phyloP scores from a whole-genome alignment of 169 alveolate genomes.

The Eimeria necatrix region DNA sequence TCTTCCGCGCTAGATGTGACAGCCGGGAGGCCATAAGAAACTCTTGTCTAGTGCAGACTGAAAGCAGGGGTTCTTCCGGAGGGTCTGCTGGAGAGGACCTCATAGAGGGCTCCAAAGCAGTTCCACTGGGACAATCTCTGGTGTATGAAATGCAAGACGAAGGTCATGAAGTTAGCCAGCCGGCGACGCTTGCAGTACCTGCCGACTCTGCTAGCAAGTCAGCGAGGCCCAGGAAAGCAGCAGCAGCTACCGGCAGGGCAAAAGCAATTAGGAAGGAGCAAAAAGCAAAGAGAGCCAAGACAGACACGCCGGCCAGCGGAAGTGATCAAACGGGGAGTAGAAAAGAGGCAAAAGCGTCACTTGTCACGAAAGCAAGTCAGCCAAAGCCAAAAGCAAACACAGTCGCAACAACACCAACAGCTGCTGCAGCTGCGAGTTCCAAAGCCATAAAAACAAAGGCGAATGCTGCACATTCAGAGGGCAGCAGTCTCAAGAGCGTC shows the following conservation, averaged over 20 bases:
- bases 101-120: no score
- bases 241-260: background rate
- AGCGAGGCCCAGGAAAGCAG: background rate
- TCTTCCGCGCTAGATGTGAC: background rate
- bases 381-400: background rate
- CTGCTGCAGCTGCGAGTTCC: background rate
- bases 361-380: background rate
- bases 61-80: no score
- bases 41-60: no score
- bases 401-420: background rate
- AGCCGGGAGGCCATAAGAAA: no score
- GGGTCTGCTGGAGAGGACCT: no score
- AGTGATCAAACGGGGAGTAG: background rate
- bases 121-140: no score
- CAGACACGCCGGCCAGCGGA: background rate
- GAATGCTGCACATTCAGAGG: no score
- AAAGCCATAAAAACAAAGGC: no score
- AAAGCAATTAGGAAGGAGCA: background rate
- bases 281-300: background rate
- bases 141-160: no score
- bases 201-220: conserved; percentile 2
- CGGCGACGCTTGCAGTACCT: background rate
- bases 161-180: background rate
- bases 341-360: background rate
- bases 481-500: no score